Evolutionary conservation across 2,329 filamentous ascomycete genomes (phyloP).

Genomic region (Aureobasidium sp.): DNA sequence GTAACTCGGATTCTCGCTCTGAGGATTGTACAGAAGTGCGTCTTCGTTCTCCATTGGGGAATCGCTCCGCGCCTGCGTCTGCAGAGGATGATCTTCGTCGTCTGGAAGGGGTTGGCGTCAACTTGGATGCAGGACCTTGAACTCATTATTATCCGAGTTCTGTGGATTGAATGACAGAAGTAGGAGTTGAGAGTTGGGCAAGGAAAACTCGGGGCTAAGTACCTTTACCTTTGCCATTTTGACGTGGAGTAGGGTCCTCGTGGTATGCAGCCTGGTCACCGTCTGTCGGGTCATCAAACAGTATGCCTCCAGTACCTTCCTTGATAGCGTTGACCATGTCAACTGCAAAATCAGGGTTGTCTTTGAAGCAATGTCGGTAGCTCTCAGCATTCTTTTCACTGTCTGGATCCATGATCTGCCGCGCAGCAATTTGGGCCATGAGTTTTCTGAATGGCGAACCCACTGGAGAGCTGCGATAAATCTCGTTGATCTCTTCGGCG

Average conservation of each 20-base stretch:
- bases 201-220: background rate
- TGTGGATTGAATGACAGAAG: background rate
- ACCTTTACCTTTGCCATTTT: conserved; percentile 19
- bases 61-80: background rate
- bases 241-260: conserved; percentile 37
- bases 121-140: conserved; percentile 15
- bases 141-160: conserved; percentile 12
- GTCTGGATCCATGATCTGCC: conserved; percentile 49
- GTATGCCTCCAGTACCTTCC: conserved; percentile 38
- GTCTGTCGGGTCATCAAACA: conserved; percentile 45
- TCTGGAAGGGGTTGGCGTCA: conserved; percentile 11
- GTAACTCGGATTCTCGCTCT: background rate
- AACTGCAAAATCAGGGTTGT: conserved; percentile 43
- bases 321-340: conserved; percentile 47
- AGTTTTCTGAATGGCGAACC: conserved; percentile 41
- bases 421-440: conserved; percentile 46
- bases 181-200: background rate
- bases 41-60: conserved; percentile 8
- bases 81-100: conserved; percentile 4
- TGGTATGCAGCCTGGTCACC: conserved; percentile 41
- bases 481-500: conserved; percentile 45
- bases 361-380: conserved; percentile 42
- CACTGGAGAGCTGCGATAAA: conserved; percentile 39
- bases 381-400: conserved; percentile 40
- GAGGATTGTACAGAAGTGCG: background rate